These are phyloP conservation scores for Adansonia rubrostipa DNA, from an alignment of 441 rosid genomes.

Conservation along the genomic window DNA sequence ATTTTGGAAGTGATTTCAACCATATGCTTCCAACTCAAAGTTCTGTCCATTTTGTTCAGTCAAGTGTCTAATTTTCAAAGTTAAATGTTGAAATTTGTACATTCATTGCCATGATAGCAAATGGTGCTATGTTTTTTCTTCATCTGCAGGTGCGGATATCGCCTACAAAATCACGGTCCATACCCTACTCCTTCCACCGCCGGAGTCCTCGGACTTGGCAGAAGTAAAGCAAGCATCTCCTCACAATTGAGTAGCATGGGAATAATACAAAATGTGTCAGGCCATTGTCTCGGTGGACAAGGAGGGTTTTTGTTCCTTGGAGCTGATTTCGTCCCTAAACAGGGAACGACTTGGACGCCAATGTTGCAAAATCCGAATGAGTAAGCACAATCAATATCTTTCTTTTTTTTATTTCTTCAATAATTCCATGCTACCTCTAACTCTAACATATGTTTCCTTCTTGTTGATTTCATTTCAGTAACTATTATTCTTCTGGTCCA, in stretches of 20 bases:
- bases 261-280: slow-evolving; percentile 46
- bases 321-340: slow-evolving; percentile 52
- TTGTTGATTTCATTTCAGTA: slow-evolving; percentile 40
- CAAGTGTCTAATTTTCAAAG: not conserved
- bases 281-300: slow-evolving; percentile 58
- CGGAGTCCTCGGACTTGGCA: slow-evolving; percentile 71
- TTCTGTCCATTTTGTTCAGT: not conserved
- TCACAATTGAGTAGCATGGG: slow-evolving; percentile 50
- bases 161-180: slow-evolving; percentile 41
- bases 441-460: not conserved
- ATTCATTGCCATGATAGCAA: not conserved
- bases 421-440: not conserved
- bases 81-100: not conserved
- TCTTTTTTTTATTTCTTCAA: not conserved
- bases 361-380: slow-evolving; percentile 33
- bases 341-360: slow-evolving; percentile 58
- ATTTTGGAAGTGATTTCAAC: slow-evolving; percentile 14
- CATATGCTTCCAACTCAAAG: not conserved
- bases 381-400: slow-evolving; percentile 40
- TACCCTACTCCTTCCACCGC: slow-evolving; percentile 55
- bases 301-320: slow-evolving; percentile 74
- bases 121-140: not conserved
- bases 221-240: slow-evolving; percentile 56
- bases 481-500: slow-evolving; percentile 55
- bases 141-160: slow-evolving; percentile 57